Evolutionary conservation across 169 alveolate genomes (phyloP), one percentile per base, ranked within the genome.

Genomic region (Haemoproteus tartakovskyi): DNA sequence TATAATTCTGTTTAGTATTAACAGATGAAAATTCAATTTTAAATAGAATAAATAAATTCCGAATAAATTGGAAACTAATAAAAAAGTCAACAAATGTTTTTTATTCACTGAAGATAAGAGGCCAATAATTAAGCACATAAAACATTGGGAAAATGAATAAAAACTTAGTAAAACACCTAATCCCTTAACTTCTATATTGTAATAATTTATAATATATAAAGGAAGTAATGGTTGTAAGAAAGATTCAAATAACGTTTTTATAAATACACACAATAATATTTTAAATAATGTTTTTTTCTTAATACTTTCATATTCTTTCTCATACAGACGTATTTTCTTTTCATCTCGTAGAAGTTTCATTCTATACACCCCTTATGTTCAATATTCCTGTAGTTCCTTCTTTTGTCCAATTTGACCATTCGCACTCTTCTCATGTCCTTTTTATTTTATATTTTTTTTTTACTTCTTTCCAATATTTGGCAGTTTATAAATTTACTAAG

Each of bases 131-230:
- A 74, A 45, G 12, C 84, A 74, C 84, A 74, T 74, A 29, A 57
- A 43, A 56, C 84, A 74, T 74, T 74, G 84, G n/a, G 84, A 45
- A 3, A 74, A 60, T 6, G 84, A 74, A 57, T 74, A 74, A 43
- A 74, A 56, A 3, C 84, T 74, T 56, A 74, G 2, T 38, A 74
- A 57, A 19, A 74, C 57, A 2, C 84, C 84, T 22, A 74, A 45
- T 11, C 57, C 84, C 50, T 74, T 74, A 38, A 74, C 84, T 74
- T 56, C 62, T 18, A 74, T 74, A 26, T 74, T 41, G 21, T 74
- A 74, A 22, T 74, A 74, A 37, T 74, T 74, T 57, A 74, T 38
- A 21, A 74, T 74, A 37, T 56, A 74, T 38, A 43, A 74, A 19
- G 84, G 84, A 6, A 74, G 24, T 8, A 74, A 38, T 9, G 84